A percentile compares a stretch with the other conserved stretches of the same genome.
Evolutionary conservation across 1,284 basidiomycete genomes (phyloP).

Genomic region (Trichosporon sp.): DNA sequence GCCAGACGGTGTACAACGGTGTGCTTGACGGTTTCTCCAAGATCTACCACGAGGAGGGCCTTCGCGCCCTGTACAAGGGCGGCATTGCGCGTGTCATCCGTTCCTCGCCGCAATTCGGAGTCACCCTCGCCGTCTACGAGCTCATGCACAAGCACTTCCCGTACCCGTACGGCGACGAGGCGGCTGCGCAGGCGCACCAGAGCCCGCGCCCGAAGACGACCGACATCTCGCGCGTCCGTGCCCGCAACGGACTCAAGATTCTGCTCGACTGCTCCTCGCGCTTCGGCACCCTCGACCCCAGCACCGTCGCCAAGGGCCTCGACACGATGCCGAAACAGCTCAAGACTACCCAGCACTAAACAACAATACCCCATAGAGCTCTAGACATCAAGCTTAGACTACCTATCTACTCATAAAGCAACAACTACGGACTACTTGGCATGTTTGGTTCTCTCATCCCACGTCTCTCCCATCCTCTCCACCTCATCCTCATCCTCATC

Average conservation of each 20-base stretch:
- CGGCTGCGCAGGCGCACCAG: constrained; percentile 60
- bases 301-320: constrained; percentile 40
- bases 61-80: constrained; percentile 86
- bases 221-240: constrained; percentile 82
- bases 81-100: constrained; percentile 69
- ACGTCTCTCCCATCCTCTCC: no score
- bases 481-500: not conserved
- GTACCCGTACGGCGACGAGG: constrained; percentile 69
- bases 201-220: constrained; percentile 73
- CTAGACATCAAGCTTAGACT: not conserved
- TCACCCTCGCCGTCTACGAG: constrained; percentile 88
- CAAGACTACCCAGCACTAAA: constrained; percentile 14
- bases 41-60: constrained; percentile 68
- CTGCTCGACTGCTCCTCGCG: constrained; percentile 54
- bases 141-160: constrained; percentile 74
- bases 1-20: constrained; percentile 91
- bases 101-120: constrained; percentile 71
- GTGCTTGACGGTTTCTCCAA: constrained; percentile 84
- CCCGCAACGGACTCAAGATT: constrained; percentile 81
- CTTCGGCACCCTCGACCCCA: constrained; percentile 51
- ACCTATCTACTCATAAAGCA: not conserved
- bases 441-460: not conserved
- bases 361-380: not conserved
- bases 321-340: constrained; percentile 39
- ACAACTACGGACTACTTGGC: not conserved